Base-by-base conservation (phyloP, 768 basidiomycete species). In the Boletus insuetus region DNA sequence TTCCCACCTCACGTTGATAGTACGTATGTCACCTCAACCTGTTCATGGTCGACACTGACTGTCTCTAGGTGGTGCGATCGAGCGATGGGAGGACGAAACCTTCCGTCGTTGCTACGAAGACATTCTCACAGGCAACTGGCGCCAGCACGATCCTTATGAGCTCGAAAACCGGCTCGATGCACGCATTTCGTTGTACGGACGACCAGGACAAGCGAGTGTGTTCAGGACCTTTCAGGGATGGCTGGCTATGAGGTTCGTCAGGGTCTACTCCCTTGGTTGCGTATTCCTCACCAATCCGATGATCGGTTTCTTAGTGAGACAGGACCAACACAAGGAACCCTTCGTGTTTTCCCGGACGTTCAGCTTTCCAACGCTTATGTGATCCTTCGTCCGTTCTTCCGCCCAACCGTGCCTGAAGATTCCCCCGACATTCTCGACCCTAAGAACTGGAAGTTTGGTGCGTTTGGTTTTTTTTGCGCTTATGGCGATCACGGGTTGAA, bases 301-400 rank as follows among this genome's bases (percentile, higher is more conserved):
- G 12, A 26, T 38, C 17, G 6, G 24, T 20, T 49, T 32, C 41
- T 50, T 49, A 84, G 82, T 58, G 81, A 86, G 61, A 90, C 83
- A 13, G 85, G 76, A 1, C 88, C 88, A 0, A 79, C 75, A 1
- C 79, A 90, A 65, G 89, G 89, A 38, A 87, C 86, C 3, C 71
- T 88, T 19, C 80, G 75, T 56, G 84, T 90, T 32, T 89, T 82
- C 68, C 87, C 89, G 2, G 78, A 83, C 55, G 77, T 91, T 37
- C 62, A 76, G 19, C 70, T 90, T 6, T 83, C 85, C 11, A 90
- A 87, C 53, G 81, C 87, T 0, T 91, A 91, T 66, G 77, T 79
- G 56, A 84, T 91, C 34, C 75, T 92, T 6, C 79, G 89, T 17
- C 89, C 89, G 0, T 91, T 92, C 79, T 89, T 91, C 77, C 75